Conservation (phyloP, 169 alveolate species). For the Plasmodium ovale region DNA sequence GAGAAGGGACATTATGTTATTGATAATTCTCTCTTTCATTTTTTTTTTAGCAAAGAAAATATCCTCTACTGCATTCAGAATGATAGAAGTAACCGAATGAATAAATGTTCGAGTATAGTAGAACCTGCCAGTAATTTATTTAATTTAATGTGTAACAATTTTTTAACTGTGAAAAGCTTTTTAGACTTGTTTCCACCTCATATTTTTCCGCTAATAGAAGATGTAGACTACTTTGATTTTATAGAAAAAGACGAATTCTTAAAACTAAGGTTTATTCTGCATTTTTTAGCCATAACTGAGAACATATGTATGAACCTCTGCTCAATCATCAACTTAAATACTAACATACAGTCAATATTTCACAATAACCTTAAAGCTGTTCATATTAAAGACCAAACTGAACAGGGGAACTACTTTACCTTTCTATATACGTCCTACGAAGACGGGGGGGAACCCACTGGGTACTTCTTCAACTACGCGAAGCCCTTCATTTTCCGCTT, state of each 20-base stretch:
- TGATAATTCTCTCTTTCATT: conserved; percentile 8
- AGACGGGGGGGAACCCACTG: not conserved
- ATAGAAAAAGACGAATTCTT: conserved; percentile 27
- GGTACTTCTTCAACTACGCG: conserved; percentile 26
- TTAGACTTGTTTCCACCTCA: conserved; percentile 24
- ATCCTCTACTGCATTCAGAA: conserved; percentile 12
- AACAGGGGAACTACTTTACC: conserved; percentile 19
- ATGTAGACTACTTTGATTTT: conserved; percentile 14
- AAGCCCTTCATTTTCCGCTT: conserved; percentile 50
- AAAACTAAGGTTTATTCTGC: conserved; percentile 52
- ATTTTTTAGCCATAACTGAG: conserved; percentile 49
- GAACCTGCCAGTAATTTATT: conserved; percentile 11
- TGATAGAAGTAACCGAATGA: not conserved
- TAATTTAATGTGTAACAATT: conserved; percentile 5
- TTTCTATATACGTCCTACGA: conserved; percentile 34
- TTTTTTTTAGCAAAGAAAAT: conserved; percentile 13
- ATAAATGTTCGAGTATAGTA: not conserved
- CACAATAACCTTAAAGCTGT: conserved; percentile 31
- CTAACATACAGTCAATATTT: conserved; percentile 9
- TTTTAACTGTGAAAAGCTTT: conserved; percentile 16
- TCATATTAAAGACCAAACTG: conserved; percentile 24
- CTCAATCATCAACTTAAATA: conserved; percentile 13
- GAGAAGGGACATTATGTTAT: conserved; percentile 30
- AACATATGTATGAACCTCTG: conserved; percentile 33
- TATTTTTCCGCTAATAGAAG: conserved; percentile 25